Evolutionary conservation across 1,139 yeast genomes (phyloP).

Genomic region (Pichia sp.): DNA sequence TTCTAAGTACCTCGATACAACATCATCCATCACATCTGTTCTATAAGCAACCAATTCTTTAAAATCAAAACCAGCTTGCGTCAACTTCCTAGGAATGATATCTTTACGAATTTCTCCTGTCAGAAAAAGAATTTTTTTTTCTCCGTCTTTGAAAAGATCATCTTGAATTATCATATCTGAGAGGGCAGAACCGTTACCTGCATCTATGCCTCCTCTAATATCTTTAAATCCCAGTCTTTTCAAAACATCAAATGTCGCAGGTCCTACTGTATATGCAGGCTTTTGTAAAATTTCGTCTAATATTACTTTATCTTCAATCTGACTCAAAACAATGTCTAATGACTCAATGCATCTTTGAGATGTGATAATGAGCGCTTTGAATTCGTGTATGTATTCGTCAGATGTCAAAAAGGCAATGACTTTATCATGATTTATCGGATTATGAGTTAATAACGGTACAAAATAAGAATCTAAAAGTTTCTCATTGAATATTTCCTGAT

Average conservation of each 20-base stretch:
- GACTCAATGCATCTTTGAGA: constrained; percentile 92
- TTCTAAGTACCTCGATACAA: constrained; percentile 32
- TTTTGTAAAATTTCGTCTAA: constrained; percentile 31
- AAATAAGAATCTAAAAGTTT: constrained; percentile 39
- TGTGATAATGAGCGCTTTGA: constrained; percentile 64
- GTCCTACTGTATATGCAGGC: constrained; percentile 83
- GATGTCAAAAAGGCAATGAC: constrained; percentile 37
- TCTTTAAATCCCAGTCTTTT: constrained; percentile 53
- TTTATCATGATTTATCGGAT: constrained; percentile 39
- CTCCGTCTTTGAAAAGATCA: constrained; percentile 12
- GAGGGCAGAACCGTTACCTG: constrained; percentile 74
- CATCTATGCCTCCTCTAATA: constrained; percentile 63
- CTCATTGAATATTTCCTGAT: constrained; percentile 34
- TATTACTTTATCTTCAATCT: constrained; percentile 11
- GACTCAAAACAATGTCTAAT: constrained; percentile 36
- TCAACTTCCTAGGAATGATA: constrained; percentile 60
- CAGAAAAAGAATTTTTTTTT: constrained; percentile 51
- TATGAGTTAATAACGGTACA: constrained; percentile 63
- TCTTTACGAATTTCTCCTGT: constrained; percentile 86
- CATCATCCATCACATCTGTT: constrained; percentile 46
- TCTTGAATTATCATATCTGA: constrained; percentile 56
- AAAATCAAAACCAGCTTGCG: constrained; percentile 38
- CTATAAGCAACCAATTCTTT: constrained; percentile 62
- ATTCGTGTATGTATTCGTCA: constrained; percentile 31
- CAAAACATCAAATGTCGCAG: constrained; percentile 69